Evolutionary conservation across 2,329 filamentous ascomycete genomes (phyloP).

Genomic region (Plectosphaerella sp.): DNA sequence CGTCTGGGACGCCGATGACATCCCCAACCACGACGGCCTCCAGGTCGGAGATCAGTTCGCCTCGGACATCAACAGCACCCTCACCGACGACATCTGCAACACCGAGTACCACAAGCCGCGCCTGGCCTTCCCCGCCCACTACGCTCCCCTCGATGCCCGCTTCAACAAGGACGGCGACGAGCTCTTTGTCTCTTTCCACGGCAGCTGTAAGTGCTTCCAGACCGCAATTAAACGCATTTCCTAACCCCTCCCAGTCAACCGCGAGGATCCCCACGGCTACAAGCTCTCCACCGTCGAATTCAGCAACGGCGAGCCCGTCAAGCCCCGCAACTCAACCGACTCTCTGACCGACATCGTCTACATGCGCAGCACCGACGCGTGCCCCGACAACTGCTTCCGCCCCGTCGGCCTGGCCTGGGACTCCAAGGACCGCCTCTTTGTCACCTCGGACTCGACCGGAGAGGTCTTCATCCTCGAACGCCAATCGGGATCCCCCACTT

Average conservation of each 20-base stretch:
- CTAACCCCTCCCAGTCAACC: constrained; percentile 28
- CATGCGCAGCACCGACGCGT: constrained; percentile 47
- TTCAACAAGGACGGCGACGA: constrained; percentile 54
- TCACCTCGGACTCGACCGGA: constrained; percentile 59
- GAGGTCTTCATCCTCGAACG: constrained; percentile 56
- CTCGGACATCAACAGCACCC: constrained; percentile 23
- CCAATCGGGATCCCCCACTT: constrained; percentile 2
- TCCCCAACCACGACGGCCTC: constrained; percentile 36
- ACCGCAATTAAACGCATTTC: neutral
- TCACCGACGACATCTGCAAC: constrained; percentile 41
- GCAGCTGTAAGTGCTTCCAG: constrained; percentile 52
- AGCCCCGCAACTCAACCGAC: constrained; percentile 34
- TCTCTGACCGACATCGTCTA: constrained; percentile 49
- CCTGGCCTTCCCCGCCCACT: constrained; percentile 60
- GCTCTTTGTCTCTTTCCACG: constrained; percentile 68
- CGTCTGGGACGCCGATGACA: constrained; percentile 48
- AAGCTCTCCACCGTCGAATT: constrained; percentile 37
- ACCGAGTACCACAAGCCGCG: constrained; percentile 41
- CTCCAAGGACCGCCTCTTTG: constrained; percentile 50
- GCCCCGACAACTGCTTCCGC: constrained; percentile 56
- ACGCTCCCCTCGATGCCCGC: constrained; percentile 66
- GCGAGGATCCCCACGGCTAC: constrained; percentile 40
- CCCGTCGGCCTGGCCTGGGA: constrained; percentile 56
- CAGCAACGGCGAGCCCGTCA: constrained; percentile 34
- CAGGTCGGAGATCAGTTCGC: constrained; percentile 47